A percentile compares a stretch with the other conserved stretches of the same genome.
These are phyloP conservation scores for Pyrus communis DNA, from an alignment of 306 rosid genomes.

Conservation along the genomic window DNA sequence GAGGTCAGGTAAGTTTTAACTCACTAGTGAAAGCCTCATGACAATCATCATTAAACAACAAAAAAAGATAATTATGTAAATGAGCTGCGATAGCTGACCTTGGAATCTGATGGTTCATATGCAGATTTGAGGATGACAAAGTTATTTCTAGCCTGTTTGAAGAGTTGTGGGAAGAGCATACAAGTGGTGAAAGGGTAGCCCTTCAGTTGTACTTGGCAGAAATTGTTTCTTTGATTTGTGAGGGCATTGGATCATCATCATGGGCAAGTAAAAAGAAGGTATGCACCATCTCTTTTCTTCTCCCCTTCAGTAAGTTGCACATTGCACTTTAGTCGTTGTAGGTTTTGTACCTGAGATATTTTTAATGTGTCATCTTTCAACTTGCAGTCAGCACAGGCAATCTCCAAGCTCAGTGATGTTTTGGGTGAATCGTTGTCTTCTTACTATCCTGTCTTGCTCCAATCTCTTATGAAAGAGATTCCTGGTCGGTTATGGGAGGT, in stretches of 20 bases:
- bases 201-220: constrained; percentile 76
- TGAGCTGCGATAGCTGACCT: background rate
- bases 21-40: background rate
- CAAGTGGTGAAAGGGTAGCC: constrained; percentile 84
- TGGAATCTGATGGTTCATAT: background rate
- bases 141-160: constrained; percentile 63
- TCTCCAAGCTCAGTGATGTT: constrained; percentile 81
- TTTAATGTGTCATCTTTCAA: constrained; percentile 16
- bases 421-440: constrained; percentile 82
- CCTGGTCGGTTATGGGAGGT: constrained; percentile 99
- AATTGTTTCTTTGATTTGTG: constrained; percentile 72
- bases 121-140: constrained; percentile 86
- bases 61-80: background rate
- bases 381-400: constrained; percentile 82
- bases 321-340: constrained; percentile 2
- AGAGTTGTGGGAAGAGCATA: constrained; percentile 96
- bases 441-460: constrained; percentile 58
- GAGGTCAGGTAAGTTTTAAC: background rate
- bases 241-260: constrained; percentile 69
- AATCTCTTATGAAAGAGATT: constrained; percentile 78
- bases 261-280: constrained; percentile 87
- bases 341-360: background rate
- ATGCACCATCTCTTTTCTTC: constrained; percentile 12
- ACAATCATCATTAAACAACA: background rate
- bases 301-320: constrained; percentile 1